Evolutionary conservation across 345 rosid genomes (phyloP), one percentile per base, ranked within the genome.

Genomic region (Sisymbrium irio): DNA sequence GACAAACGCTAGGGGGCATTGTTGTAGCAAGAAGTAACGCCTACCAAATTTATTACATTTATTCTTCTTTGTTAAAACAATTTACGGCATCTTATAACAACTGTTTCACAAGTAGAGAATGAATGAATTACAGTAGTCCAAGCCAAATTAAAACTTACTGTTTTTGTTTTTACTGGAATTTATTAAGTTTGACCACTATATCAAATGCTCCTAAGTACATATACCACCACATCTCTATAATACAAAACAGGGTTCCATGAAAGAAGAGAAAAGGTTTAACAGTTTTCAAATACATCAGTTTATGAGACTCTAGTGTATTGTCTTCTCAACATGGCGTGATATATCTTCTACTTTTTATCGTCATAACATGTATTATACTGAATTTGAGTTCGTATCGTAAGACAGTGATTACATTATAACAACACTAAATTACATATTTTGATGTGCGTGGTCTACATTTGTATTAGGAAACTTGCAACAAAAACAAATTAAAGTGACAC

Each of bases 1-100:
- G 63, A 8, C 71, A 55, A 55, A 56, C 28, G 41, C 13, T 17
- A 46, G 18, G 46, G 46, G 41, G 37, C 53, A 17, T 74, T 66
- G 67, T 67, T 58, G 73, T 28, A 74, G 66, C 68, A 50, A 58
- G 18, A 12, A 36, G 73, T 67, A 65, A 74, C 78, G 61, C 54
- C 19, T 19, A 9, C 0, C 27, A 28, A 27, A 46, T 58, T 74
- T 35, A 66, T 67, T 66, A 57, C 72, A 13, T 25, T 2, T 44
- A 3, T 32, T 22, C 25, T 22, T 22, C 25, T 3, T 3, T 22
- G 25, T 22, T 22, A 22, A 22, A 22, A 22, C 25, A 22, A 22
- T 22, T 22, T 22, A 22, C 3, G 1, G 25, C 25, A 22, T 22
- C 25, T 22, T 22, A 1, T 32, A 19, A 63, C 18, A 63, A 54